Conservation (phyloP, 2,329 filamentous ascomycete species). For the Pseudovirgaria hyperparasitica region DNA sequence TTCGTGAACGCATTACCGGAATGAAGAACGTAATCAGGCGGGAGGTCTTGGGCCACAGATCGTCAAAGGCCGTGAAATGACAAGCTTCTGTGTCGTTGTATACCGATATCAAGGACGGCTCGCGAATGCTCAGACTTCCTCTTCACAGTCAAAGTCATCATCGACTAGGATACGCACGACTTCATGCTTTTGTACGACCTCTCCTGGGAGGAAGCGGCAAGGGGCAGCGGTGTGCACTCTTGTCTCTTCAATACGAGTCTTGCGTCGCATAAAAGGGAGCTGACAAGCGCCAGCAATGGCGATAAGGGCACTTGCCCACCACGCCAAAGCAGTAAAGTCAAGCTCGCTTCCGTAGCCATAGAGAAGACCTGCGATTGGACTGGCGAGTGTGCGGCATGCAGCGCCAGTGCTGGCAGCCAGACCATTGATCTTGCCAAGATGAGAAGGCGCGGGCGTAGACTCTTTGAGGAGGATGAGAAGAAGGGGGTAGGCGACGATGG, state of each 20-base stretch:
- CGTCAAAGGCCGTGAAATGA: too few relatives aligned
- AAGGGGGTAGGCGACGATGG: constrained; percentile 56
- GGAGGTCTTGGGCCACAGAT: too few relatives aligned
- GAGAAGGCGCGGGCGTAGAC: constrained; percentile 48
- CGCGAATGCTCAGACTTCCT: not conserved
- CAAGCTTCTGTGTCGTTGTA: too few relatives aligned
- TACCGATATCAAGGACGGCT: too few relatives aligned
- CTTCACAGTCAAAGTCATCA: constrained; percentile 1
- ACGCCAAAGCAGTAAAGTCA: constrained; percentile 47
- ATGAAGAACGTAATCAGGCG: too few relatives aligned
- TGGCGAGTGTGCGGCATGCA: constrained; percentile 55
- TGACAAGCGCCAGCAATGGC: constrained; percentile 44
- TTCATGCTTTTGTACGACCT: constrained; percentile 6
- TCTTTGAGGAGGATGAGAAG: constrained; percentile 62
- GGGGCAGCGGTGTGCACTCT: constrained; percentile 16
- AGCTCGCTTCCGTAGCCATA: constrained; percentile 49
- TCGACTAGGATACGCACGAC: constrained; percentile 10
- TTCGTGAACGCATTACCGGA: too few relatives aligned
- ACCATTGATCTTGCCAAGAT: constrained; percentile 59
- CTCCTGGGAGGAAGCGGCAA: constrained; percentile 14
- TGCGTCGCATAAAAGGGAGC: constrained; percentile 41
- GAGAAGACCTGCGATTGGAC: constrained; percentile 53
- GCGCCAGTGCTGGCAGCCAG: constrained; percentile 61
- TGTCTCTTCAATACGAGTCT: constrained; percentile 27
- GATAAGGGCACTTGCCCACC: constrained; percentile 46